Evolutionary conservation across 1,284 basidiomycete species (phyloP), one percentile per base, ranked within the genome.

Genomic region (Sanghuangporus weigelae): DNA sequence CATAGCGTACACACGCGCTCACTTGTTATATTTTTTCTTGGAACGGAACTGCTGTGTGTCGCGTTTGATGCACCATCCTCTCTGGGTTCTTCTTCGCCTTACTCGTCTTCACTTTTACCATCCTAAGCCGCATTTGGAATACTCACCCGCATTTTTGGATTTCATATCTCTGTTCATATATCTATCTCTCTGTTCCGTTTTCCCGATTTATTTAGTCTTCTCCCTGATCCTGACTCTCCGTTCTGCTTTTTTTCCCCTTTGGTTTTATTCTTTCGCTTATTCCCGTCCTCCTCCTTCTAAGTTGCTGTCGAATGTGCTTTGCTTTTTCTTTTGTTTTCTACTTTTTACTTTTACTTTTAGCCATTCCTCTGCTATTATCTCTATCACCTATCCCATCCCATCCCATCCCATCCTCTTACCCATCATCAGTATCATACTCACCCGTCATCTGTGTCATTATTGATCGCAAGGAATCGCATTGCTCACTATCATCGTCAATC

Each of bases 261-360:
- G n/a, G 10, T 57, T 42, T 48, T 26, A 57, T 48, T 57, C 39
- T 38, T 26, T 12, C n/a, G 21, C n/a, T 44, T 51, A 51, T 57
- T 38, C 40, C 11, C 39, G 56, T 35, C 40, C 26, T 57, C 40
- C 26, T 57, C 14, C 26, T 31, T 46, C 12, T n/a, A 57, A 26
- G 23, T 60, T 55, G 60, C 60, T 61, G 51, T 61, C 60, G 60
- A 61, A 39, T 55, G 44, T 61, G 50, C 50, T 61, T 55, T 61
- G 50, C 60, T 61, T 46, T 42, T 7, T 31, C 42, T 39, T 21
- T 42, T 36, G 1, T 14, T 44, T 39, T 11, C 23, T 31, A 3
- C 12, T 31, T 26, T 58, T 35, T 44, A 10, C 40, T 46, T 44
- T 23, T 35, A 57, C 44, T 44, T 46, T 46, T 26, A 46, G 57